Base-by-base conservation (phyloP, 2,329 filamentous ascomycete species). In the Xylaria sp. region DNA sequence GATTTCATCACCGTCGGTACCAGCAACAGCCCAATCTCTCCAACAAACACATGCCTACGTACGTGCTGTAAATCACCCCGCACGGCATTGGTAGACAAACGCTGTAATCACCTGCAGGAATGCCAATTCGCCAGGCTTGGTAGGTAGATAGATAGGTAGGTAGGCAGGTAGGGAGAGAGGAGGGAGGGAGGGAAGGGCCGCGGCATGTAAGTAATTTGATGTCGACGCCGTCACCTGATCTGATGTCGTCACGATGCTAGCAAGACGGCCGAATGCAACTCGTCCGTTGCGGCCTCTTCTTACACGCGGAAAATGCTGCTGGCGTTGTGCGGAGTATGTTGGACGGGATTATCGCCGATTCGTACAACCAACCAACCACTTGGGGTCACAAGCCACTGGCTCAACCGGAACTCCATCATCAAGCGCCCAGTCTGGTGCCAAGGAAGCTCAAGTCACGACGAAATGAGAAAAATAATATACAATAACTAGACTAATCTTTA, bases 161-260 rank as follows among this genome's bases (percentile, higher is more conserved):
- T 25, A 23, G 43, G 3, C 23, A 45, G 39, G 15, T 41, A 43
- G 41, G 18, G 18, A 10, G 32, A 5, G 9, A 9, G 32, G 9
- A 13, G 36, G 13, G 18, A 5, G 36, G 36, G 4, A n/a, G 6
- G 52, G 32, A 36, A 46, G 41, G 41, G 41, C 41, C 41, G 57
- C 30, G 20, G 41, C 30, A 60, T 50, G 36, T 55, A 45, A 2
- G 48, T 53, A 20, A 43, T 53, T 43, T 56, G 60, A 63, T 63
- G 60, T 63, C 20, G 50, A 46, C 23, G 28, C 41, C 41, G 48
- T 63, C 60, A 63, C 60, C 60, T 63, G 60, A 63, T 63, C 30
- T 39, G 28, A 34, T 30, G 13, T 45, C 41, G 30, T 36, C 13
- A 41, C 20, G 18, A 30, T 25, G 15, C 20, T 20, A 39, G 20